Base-by-base conservation (phyloP, 2,329 filamentous ascomycete genomes). In the Diaporthe sp. region DNA sequence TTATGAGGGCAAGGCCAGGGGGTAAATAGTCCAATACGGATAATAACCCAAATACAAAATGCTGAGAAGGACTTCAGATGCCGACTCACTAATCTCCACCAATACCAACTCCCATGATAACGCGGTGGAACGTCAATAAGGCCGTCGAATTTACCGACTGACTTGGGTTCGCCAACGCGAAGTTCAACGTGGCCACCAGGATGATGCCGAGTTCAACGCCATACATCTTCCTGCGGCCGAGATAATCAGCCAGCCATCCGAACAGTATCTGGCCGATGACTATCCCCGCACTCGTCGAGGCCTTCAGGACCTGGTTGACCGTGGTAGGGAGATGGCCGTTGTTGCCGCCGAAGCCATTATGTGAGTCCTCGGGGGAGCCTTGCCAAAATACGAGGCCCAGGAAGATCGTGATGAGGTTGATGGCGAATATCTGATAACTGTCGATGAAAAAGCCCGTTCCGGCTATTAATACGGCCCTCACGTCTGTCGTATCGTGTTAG, bases 391-490 rank as follows among this genome's bases (percentile, higher is more conserved):
- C 93, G 19, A 96, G 88, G 58, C 94, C 94, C 19, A 96, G 84
- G 81, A 96, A 90, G 59, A 88, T 88, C 2, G 91, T 93, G 65
- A 94, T 89, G 63, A 96, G 86, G 81, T 93, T 94, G 82, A 95
- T 94, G 79, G 94, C 93, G 82, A 97, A 97, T 78, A 95, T 94
- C 78, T 90, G 91, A 84, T 96, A 96, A 17, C 93, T 92, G 82
- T 96, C 94, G 61, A 94, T 92, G 81, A 96, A 95, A 86, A 97
- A 96, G 69, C 94, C 94, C 74, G 94, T 92, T 65, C 94, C 94
- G 35, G 94, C 94, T 3, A 96, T 94, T 9, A 94, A 83, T 4
- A 95, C 88, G 71, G 93, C 92, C 61, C 94, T 90, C 35, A 95
- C 87, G 83, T 96, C 63, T 68, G 44, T 27, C n/a, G 32, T 30